Evolutionary conservation across 148 eudicot genomes (phyloP).

Genomic region (Pouteria glomerata): DNA sequence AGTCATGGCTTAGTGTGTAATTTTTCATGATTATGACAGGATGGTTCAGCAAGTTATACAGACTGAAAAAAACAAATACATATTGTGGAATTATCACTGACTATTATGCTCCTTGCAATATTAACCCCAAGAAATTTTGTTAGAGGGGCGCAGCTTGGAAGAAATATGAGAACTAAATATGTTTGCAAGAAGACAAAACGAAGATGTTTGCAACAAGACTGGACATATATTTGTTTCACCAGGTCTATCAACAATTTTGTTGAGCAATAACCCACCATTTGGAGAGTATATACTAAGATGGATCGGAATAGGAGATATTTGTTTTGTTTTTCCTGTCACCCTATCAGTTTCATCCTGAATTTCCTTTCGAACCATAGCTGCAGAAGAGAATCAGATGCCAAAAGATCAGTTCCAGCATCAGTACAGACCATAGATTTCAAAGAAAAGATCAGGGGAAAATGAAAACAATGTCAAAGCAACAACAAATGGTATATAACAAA

Average conservation of each 20-base stretch:
- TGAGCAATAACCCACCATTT: conserved; percentile 37
- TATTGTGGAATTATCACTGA: too few relatives aligned
- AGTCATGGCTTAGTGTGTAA: too few relatives aligned
- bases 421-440: not conserved
- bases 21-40: too few relatives aligned
- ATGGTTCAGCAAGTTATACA: too few relatives aligned
- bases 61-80: too few relatives aligned
- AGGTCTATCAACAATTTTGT: not conserved
- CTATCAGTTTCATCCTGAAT: conserved; percentile 96
- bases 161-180: not conserved
- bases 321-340: conserved; percentile 77
- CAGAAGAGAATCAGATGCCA: conserved; percentile 12
- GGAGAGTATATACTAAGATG: conserved; percentile 96
- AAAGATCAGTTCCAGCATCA: not conserved
- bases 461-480: not conserved
- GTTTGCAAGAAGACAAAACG: not conserved
- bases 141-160: not conserved
- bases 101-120: not conserved
- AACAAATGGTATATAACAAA: too few relatives aligned
- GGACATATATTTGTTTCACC: not conserved
- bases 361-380: conserved; percentile 85
- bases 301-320: conserved; percentile 94
- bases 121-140: not conserved
- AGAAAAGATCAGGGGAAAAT: not conserved
- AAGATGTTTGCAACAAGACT: not conserved